phyloP scores from a whole-genome alignment of 768 basidiomycete genomes.

The Gymnopilus dilepis region DNA sequence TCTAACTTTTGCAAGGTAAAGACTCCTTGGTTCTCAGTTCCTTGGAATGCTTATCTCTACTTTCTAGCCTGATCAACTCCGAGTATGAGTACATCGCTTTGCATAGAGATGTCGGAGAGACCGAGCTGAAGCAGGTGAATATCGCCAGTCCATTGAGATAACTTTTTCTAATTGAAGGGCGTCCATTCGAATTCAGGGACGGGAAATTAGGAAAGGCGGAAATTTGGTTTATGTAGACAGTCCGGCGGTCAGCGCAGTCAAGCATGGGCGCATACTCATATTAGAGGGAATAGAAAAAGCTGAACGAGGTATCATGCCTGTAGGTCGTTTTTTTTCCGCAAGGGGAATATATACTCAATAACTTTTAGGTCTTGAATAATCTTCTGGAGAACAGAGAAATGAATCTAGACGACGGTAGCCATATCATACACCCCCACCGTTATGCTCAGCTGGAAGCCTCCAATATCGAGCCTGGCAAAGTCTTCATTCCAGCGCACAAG shows the following conservation, averaged over 20 bases:
- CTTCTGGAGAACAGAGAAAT: conserved; percentile 76
- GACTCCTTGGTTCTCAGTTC: too few species aligned
- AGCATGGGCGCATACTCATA: conserved; percentile 66
- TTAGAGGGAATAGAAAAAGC: conserved; percentile 76
- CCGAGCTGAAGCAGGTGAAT: conserved; percentile 67
- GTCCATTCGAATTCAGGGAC: conserved; percentile 47
- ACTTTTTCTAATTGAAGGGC: not conserved
- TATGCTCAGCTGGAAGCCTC: conserved; percentile 52
- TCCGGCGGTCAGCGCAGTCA: conserved; percentile 68
- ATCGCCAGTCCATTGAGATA: not conserved
- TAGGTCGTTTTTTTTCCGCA: conserved; percentile 32
- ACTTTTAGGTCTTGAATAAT: conserved; percentile 67
- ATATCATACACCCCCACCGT: conserved; percentile 69
- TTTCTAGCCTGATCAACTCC: conserved; percentile 66
- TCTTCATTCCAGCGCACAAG: conserved; percentile 68
- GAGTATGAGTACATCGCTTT: conserved; percentile 74
- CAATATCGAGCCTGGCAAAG: conserved; percentile 40
- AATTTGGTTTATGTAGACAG: conserved; percentile 72
- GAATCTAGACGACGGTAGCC: conserved; percentile 73
- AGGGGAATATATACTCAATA: conserved; percentile 16
- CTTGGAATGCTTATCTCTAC: too few species aligned
- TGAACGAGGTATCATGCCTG: conserved; percentile 75
- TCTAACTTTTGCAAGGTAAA: conserved; percentile 65
- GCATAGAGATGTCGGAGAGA: conserved; percentile 74
- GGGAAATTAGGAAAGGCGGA: conserved; percentile 66